Evolutionary conservation across 257 asterid genomes (phyloP), one percentile per base, ranked within the genome.

Genomic region (Gentiana macrophylla): DNA sequence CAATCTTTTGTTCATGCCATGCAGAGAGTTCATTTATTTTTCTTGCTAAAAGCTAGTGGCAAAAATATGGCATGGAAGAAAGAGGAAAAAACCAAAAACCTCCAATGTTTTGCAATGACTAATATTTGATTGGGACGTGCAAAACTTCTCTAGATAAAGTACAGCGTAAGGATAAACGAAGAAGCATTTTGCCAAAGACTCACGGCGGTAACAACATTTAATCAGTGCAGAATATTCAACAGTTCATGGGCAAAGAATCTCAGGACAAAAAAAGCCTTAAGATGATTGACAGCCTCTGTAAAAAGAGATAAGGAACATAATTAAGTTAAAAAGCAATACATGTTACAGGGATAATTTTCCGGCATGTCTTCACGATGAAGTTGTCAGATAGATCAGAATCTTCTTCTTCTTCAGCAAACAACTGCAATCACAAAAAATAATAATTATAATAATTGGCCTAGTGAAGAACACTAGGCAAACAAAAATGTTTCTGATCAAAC

Each of bases 361-460:
- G 92, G 80, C 98, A 88, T 49, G 95, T 84, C 94, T 83, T 88
- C 68, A 85, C 94, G 43, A 88, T 85, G 84, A 88, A 83, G 78
- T 92, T 92, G 56, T 92, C 86, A 33, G 98, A 81, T 70, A 92
- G 78, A 75, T 92, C 97, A 37, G 79, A 69, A 35, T 88, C 97
- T 60, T 78, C 98, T 60, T 79, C 95, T 53, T 81, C 95, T 64
- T 59, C 81, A 45, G 86, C 65, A 75, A 92, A 83, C 72, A 88
- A 70, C 97, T 87, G 63, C 35, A 61, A 70, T 35, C 71, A 63
- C 67, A 62, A 36, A 12, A 63, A 44, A 44, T 41, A 35, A 5
- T n/a, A 35, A 34, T 32, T 11, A 8, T 33, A 15, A 59, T 47
- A 2, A 57, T 8, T 24, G 8, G 32, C 10, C 45, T 57, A 5